A percentile compares a stretch with the other conserved stretches of the same genome.
Conservation (phyloP, 768 basidiomycete species). For the Lentinula detonsa region DNA sequence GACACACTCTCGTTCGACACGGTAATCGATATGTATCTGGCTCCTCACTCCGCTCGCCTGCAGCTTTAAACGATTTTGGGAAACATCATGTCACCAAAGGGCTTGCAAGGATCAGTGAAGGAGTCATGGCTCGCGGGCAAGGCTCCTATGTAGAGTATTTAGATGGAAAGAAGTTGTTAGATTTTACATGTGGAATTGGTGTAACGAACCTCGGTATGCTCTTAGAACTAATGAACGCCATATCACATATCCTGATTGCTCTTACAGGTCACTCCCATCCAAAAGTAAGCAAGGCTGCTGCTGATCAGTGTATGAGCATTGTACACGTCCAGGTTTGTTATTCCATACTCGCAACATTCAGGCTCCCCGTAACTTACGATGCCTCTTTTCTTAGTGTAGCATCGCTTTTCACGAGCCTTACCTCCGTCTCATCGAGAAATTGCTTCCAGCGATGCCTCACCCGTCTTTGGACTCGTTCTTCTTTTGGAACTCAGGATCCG, state of each 20-base stretch:
- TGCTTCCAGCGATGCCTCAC: conserved; percentile 87
- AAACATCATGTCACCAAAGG: conserved; percentile 41
- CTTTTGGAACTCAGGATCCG: conserved; percentile 95
- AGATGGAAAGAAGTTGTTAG: conserved; percentile 70
- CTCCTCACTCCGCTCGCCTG: not conserved
- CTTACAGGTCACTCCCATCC: conserved; percentile 79
- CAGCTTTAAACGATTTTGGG: conserved; percentile 25
- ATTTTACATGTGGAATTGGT: conserved; percentile 86
- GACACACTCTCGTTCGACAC: not conserved
- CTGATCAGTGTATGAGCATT: conserved; percentile 78
- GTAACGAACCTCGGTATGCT: conserved; percentile 74
- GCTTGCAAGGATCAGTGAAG: conserved; percentile 39
- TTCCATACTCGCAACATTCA: not conserved
- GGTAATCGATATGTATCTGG: not conserved
- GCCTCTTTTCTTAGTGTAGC: conserved; percentile 54
- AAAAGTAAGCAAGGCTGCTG: conserved; percentile 78
- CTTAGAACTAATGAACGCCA: not conserved
- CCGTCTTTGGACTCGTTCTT: conserved; percentile 92
- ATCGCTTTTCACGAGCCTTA: conserved; percentile 87
- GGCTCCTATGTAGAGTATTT: conserved; percentile 71
- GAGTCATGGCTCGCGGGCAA: conserved; percentile 58
- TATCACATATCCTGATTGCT: not conserved
- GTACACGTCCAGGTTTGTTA: conserved; percentile 68
- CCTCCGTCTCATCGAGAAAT: conserved; percentile 76
- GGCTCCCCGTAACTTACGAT: not conserved